A percentile compares a stretch with the other conserved stretches of the same genome.
phyloP scores from a whole-genome alignment of 2,329 filamentous ascomycete species.

The Colletotrichum melonis region DNA sequence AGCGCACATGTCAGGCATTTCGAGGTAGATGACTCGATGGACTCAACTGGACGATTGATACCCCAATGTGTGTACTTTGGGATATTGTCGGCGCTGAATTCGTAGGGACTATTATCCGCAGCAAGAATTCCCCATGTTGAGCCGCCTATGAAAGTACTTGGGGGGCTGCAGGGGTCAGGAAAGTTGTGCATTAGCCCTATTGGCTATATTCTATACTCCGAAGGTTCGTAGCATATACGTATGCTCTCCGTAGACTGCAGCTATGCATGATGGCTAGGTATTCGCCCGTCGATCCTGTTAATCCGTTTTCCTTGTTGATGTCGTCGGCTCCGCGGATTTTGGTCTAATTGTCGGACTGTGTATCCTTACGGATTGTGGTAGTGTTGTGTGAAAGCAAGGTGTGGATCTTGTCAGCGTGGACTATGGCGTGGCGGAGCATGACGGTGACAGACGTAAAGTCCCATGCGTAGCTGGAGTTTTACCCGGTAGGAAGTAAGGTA shows the following conservation, averaged over 20 bases:
- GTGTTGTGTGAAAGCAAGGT: background rate
- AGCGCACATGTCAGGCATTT: background rate
- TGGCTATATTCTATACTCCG: background rate
- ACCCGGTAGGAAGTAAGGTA: background rate
- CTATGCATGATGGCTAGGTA: background rate
- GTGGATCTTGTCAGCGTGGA: background rate
- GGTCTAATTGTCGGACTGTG: background rate
- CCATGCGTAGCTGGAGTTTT: background rate
- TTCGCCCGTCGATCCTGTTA: background rate
- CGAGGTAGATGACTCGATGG: background rate
- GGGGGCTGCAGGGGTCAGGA: background rate
- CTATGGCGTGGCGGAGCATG: conserved; percentile 29
- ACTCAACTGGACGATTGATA: background rate
- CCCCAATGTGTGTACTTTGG: background rate
- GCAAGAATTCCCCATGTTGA: background rate
- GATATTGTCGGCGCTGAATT: background rate
- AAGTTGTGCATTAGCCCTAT: background rate
- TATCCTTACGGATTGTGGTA: background rate
- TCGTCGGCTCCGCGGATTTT: conserved; percentile 20
- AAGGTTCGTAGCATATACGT: background rate
- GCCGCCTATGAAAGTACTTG: background rate
- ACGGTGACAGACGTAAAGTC: conserved; percentile 11
- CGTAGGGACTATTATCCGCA: background rate
- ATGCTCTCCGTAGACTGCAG: background rate
- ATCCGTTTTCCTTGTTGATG: background rate